Evolutionary conservation across 805 yeast species (phyloP).

Genomic region (Sugiyamaella marilandica): DNA sequence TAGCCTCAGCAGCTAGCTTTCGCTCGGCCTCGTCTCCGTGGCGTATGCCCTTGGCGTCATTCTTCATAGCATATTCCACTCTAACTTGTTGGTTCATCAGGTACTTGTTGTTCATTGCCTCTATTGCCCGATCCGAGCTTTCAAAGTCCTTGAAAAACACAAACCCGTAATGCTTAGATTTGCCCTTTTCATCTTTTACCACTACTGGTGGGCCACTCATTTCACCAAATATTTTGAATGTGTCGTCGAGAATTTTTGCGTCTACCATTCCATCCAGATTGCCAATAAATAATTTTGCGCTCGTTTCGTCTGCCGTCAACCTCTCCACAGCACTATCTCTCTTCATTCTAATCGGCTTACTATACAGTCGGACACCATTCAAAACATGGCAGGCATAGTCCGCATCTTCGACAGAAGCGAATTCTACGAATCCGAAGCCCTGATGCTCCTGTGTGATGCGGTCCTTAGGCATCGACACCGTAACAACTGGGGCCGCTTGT

Average conservation of each 20-base stretch:
- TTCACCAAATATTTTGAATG: conserved; percentile 67
- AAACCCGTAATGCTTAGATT: conserved; percentile 61
- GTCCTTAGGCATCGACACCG: conserved; percentile 75
- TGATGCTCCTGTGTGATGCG: conserved; percentile 64
- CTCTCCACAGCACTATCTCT: conserved; percentile 42
- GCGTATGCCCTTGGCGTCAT: conserved; percentile 47
- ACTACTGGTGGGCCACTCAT: conserved; percentile 48
- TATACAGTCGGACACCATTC: conserved; percentile 57
- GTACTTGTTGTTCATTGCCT: conserved; percentile 59
- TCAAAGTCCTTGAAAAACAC: conserved; percentile 60
- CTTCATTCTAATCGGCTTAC: conserved; percentile 51
- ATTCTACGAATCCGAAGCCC: conserved; percentile 87
- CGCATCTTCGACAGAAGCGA: conserved; percentile 53
- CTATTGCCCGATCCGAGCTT: conserved; percentile 66
- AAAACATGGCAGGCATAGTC: conserved; percentile 62
- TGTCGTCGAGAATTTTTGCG: conserved; percentile 47
- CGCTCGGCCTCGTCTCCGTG: conserved; percentile 85
- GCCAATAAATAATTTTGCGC: conserved; percentile 68
- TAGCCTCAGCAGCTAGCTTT: conserved; percentile 59
- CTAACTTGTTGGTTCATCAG: conserved; percentile 61
- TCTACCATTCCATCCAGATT: conserved; percentile 65
- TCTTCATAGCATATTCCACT: conserved; percentile 70
- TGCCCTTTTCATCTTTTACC: conserved; percentile 45
- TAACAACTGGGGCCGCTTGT: conserved; percentile 75
- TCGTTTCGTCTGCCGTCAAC: conserved; percentile 38